Evolutionary conservation across 805 yeast genomes (phyloP), one percentile per base, ranked within the genome.

Genomic region (Cyberlindnera sargentensis): DNA sequence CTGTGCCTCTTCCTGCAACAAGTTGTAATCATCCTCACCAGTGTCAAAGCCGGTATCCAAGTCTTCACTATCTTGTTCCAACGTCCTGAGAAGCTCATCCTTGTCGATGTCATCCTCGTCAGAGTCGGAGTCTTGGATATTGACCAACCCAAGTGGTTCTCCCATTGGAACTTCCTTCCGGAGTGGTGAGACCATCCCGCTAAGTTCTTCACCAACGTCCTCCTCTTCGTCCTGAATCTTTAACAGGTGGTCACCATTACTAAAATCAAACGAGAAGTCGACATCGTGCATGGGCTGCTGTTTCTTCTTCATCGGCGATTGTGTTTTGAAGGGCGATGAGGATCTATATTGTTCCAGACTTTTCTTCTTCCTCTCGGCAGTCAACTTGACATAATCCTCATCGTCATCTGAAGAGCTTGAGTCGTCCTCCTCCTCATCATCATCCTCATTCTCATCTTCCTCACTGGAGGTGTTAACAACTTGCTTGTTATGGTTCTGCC

Each of bases 361-460:
- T 47, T 65, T 71, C 33, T 76, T 76, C 62, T 82, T 78, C 48
- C 79, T 69, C 58, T 82, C 83, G 8, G 82, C 84, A 31, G 85
- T 84, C 47, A 84, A 63, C 58, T 75, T 76, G 11, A 84, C 85
- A 58, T 81, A 82, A 62, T 84, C 91, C 3, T 83, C 78, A 51
- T 78, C 80, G 32, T 80, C 87, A 52, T 77, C 82, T 0, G 82
- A 76, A 8, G 80, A 74, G 32, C 69, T 67, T 23, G 70, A 71
- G 31, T 62, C 68, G 15, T 62, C 71, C 6, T 61, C 66, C 10
- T 62, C 70, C 20, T 62, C 69, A 8, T 62, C 68, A 7, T 56
- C 63, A 11, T 46, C 44, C 7, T 57, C 68, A 40, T 52, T 64
- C 11, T 58, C 63, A 8, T 54, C 63, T 39, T 63, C 66, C 28